Evolutionary conservation across 148 eudicot genomes (phyloP), one percentile per base, ranked within the genome.

Genomic region (Rhododendron williamsianum): DNA sequence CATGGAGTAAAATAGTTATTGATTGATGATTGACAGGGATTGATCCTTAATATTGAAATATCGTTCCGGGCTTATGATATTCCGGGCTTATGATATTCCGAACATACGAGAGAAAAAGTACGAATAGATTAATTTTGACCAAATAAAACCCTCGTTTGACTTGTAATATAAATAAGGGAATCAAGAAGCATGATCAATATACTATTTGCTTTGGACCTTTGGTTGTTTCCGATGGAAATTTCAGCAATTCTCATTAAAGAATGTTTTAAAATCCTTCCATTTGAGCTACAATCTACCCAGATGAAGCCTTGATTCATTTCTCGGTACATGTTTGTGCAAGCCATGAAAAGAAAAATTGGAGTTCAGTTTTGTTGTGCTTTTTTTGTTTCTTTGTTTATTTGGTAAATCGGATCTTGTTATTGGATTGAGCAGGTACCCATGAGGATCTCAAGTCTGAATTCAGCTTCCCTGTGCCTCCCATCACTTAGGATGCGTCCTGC

Each of bases 381-480:
- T 78, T 48, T 1, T 43, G 27, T 43, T 77, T 77, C 30, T 41
- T 43, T 77, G 52, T 77, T 77, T 77, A 11, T 46, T 46, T 43
- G 23, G 11, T 51, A 49, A 51, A 19, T 51, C 23, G 0, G 41
- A 58, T 33, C 46, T 56, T 80, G 58, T 80, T 48, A 2, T 83
- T 33, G 83, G 72, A 58, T 84, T 83, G 27, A n/a, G 78, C 87
- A 85, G 88, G 88, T 84, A 78, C 67, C 87, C 48, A 72, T 81
- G 46, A 83, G 88, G 82, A 72, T 87, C 18, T 87, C 87, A 9
- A 86, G 81, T 82, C 69, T 77, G 84, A 89, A 76, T 79, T 86
- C 87, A 19, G 87, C 83, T 63, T 89, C 90, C 27, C 83, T 87
- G 25, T 78, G 74, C 86, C 85, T 88, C 85, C 84, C 82, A 11